Base-by-base conservation (phyloP, 768 basidiomycete species). In the Leccinum subgranulosum region DNA sequence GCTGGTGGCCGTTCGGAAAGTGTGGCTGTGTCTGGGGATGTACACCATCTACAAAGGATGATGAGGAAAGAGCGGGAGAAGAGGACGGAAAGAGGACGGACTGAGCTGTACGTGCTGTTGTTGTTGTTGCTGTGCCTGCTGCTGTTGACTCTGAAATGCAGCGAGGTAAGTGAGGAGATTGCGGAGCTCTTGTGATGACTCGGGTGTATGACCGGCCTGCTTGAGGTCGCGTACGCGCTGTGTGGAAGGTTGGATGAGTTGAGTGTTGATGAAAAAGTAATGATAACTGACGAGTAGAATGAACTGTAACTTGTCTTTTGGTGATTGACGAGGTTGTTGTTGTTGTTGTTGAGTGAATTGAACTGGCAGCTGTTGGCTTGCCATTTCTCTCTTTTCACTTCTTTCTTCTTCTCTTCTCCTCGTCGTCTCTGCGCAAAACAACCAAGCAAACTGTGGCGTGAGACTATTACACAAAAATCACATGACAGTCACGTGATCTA, bases 221-320 rank as follows among this genome's bases (percentile, higher is more conserved):
- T 73, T 76, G 31, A 84, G 76, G 39, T 66, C 54, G 31, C 75
- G 73, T n/a, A 76, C 74, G 27, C 80, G 79, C 77, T 84, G 70
- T 84, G 70, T 64, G 27, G 12, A n/a, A 1, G 49, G 45, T 43
- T 11, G 49, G 28, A 23, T 23, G 23, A 23, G 23, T 23, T 43
- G n/a, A 39, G 36, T 31, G 17, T 4, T 9, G 12, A 9, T 2
- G n/a, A 2, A 2, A 8, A 1, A 2, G 3, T 0, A 3, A 6
- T 25, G 25, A 4, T 25, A 39, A 17, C 50, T 2, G 17, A 66
- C 64, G 51, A 53, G 28, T 46, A 69, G 52, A 49, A 71, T 54
- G 56, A 59, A 31, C 27, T 69, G 69, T 0, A 70, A 56, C 49
- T 54, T 69, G 62, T 70, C 72, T 43, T 73, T 70, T 46, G 53